Evolutionary conservation across 352 stramenopile genomes (phyloP), one percentile per base, ranked within the genome.

Genomic region (Phytophthora pini): DNA sequence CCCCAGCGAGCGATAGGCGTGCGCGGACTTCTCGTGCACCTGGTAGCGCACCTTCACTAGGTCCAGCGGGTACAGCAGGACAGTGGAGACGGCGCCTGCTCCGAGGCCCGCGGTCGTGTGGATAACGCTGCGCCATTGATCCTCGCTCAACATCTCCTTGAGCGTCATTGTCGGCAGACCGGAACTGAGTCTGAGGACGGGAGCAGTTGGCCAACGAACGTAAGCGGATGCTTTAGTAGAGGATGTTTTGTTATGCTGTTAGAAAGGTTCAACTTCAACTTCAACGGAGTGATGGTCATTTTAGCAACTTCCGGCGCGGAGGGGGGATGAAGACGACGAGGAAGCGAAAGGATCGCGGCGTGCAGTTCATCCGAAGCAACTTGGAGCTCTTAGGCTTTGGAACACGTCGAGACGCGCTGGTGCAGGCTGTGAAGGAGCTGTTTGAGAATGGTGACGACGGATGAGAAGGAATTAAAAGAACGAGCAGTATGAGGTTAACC

Each of bases 1-100:
- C 1, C 77, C 75, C 17, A 93, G 52, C 46, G 84, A 93, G 31
- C 72, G 80, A 56, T 93, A 94, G 17, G 83, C 76, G 40, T 77
- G 79, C 41, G 73, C 72, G 10, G 82, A 93, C 36, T 76, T 73
- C 75, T 98, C 94, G 55, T 98, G 88, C 36, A 99, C 97, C 77
- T 99, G 97, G 68, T 99, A 97, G 44, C 97, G 89, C 34, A 98
- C 92, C 77, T 99, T 99, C 56, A 99, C 89, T 32, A 99, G 85
- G 61, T 99, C 97, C 38, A 99, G 72, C 46, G 97, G 97, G 70
- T 99, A 98, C 27, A 99, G 75, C 50, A 94, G 56, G 36, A 84
- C 77, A 15, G 89, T 96, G 32, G 86, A 94, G 32, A 95, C 79
- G 36, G 87, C 87, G 24, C 89, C 89, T 7, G 88, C 89, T 38